Evolutionary conservation across 164 flowering plant species (phyloP), one percentile per base, ranked within the genome.

Genomic region (Stephania japonica): DNA sequence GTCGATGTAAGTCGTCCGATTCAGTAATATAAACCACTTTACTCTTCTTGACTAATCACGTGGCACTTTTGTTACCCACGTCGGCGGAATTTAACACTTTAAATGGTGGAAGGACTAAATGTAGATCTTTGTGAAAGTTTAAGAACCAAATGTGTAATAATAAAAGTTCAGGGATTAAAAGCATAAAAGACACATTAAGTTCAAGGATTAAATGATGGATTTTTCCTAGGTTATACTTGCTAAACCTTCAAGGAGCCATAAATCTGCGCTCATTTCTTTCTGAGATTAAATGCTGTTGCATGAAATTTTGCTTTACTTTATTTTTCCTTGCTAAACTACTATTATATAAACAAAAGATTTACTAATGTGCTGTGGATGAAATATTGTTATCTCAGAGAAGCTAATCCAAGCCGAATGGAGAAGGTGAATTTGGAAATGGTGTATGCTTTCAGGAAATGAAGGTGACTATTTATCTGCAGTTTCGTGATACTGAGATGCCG

Each of bases 361-460:
- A 24, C 16, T 64, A 7, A 64, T 64, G 1, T 25, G 41, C 41
- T 64, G 67, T 64, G 10, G 8, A 18, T 64, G 41, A 64, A 23
- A n/a, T 69, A 21, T 59, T 59, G 23, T 59, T 16, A 19, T 59
- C 64, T 70, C 87, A 89, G 91, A 78, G 43, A 89, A 84, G 77
- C 85, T 77, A 26, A 68, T 73, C 25, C 92, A 85, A 70, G 84
- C 80, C 41, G 96, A 83, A 72, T 89, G 96, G 91, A 86, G 81
- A 77, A 87, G 96, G 85, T 91, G 82, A 89, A 18, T 25, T 41
- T 16, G 18, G 62, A 21, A 32, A 32, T 32, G 38, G 38, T 32
- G 38, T 32, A 32, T 32, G 38, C 38, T 67, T 49, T 61, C 23
- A n/a, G 69, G 65, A 61, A 71, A 67, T 49, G 44, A 49, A 21